These are phyloP conservation scores for Lagerstroemia speciosa DNA, from an alignment of 345 rosid genomes.

Conservation along the genomic window DNA sequence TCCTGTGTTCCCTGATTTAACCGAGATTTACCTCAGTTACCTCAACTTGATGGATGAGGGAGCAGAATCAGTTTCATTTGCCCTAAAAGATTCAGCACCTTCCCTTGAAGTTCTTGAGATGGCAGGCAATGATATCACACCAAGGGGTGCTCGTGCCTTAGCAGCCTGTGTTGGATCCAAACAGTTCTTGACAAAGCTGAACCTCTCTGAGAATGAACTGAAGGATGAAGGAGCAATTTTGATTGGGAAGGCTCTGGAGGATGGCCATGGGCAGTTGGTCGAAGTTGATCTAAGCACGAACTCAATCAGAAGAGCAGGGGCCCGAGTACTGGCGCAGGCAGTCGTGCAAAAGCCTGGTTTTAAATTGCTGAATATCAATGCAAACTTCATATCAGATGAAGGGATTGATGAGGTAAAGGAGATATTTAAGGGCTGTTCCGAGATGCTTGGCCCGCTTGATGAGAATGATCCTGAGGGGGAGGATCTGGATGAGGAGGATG, in stretches of 20 bases:
- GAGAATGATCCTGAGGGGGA: constrained; percentile 80
- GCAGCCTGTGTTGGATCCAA: constrained; percentile 58
- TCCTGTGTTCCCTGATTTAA: constrained; percentile 34
- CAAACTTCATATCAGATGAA: constrained; percentile 75
- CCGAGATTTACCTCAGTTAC: constrained; percentile 71
- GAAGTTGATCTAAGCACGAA: constrained; percentile 75
- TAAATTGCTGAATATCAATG: constrained; percentile 54
- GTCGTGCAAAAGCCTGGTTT: constrained; percentile 46
- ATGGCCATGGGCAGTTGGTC: constrained; percentile 46
- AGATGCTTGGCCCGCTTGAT: constrained; percentile 56
- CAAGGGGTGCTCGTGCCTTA: constrained; percentile 36
- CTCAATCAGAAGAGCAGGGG: constrained; percentile 61
- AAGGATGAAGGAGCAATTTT: constrained; percentile 80
- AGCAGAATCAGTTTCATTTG: constrained; percentile 43
- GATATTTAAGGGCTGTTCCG: constrained; percentile 42
- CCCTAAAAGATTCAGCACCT: constrained; percentile 57
- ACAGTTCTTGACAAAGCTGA: constrained; percentile 58
- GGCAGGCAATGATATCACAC: constrained; percentile 83
- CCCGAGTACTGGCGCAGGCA: constrained; percentile 52
- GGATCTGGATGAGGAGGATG: constrained; percentile 56
- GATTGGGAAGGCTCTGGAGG: constrained; percentile 58
- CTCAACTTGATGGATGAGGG: constrained; percentile 86
- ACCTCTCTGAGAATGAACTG: constrained; percentile 76
- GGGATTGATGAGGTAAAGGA: constrained; percentile 74
- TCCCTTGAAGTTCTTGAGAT: constrained; percentile 73